Evolutionary conservation across 1,284 basidiomycete species (phyloP).

Genomic region (Cutaneotrichosporon cavernicola): DNA sequence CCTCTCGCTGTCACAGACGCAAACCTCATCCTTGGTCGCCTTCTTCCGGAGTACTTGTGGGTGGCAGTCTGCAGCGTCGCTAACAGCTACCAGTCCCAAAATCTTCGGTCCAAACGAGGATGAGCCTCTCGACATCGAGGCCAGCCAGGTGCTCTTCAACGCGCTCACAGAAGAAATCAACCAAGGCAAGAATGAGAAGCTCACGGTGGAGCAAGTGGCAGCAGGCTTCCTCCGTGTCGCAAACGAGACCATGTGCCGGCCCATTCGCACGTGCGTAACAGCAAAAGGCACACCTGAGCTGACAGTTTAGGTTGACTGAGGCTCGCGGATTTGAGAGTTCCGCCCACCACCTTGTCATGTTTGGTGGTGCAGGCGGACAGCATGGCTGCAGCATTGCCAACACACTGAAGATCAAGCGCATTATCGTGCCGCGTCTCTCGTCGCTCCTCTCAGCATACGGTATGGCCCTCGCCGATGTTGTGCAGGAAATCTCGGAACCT

Average conservation of each 20-base stretch:
- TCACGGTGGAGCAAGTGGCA: constrained; percentile 39
- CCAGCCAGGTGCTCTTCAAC: constrained; percentile 48
- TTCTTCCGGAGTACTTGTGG: constrained; percentile 57
- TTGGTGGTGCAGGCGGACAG: constrained; percentile 48
- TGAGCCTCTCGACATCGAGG: constrained; percentile 54
- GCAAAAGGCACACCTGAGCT: not conserved
- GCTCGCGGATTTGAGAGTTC: constrained; percentile 40
- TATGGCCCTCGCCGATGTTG: constrained; percentile 46
- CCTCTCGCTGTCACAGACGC: constrained; percentile 50
- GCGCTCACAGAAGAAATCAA: constrained; percentile 55
- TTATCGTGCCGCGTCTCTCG: constrained; percentile 43
- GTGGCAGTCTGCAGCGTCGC: not conserved
- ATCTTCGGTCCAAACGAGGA: constrained; percentile 57
- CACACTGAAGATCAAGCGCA: constrained; percentile 38
- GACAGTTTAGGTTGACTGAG: constrained; percentile 33
- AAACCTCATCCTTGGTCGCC: constrained; percentile 48
- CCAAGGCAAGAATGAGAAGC: constrained; percentile 30
- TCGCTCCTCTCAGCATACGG: constrained; percentile 48
- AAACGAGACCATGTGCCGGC: constrained; percentile 48
- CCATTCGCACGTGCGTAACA: constrained; percentile 34
- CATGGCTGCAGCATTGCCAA: constrained; percentile 42
- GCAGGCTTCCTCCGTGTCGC: constrained; percentile 42
- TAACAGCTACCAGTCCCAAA: constrained; percentile 26
- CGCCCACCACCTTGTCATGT: constrained; percentile 41
- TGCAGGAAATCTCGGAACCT: constrained; percentile 41